These are phyloP conservation scores for Physcomitrellopsis africana DNA, from an alignment of 225 moss, liverwort and hornwort species.

Conservation along the genomic window DNA sequence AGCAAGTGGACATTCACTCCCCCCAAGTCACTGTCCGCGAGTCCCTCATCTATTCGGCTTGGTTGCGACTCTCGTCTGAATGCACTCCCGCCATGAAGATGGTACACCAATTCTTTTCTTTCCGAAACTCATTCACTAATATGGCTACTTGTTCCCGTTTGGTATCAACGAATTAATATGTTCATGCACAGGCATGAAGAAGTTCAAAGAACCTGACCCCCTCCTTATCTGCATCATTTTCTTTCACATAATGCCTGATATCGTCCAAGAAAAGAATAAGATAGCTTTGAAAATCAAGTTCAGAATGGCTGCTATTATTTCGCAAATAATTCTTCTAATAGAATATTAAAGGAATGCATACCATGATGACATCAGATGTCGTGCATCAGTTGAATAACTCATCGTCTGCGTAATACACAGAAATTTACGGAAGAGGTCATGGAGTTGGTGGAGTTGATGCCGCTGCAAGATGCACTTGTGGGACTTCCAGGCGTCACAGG, in stretches of 20 bases:
- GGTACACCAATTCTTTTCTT: constrained; percentile 16
- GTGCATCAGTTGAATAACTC: neutral
- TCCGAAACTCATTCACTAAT: neutral
- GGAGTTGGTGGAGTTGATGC: constrained; percentile 58
- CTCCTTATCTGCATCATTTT: too few relatives aligned
- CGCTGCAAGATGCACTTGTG: constrained; percentile 52
- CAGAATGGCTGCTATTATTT: too few relatives aligned
- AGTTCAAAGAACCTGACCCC: too few relatives aligned
- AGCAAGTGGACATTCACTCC: constrained; percentile 66
- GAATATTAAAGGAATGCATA: too few relatives aligned
- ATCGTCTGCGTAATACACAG: constrained; percentile 16
- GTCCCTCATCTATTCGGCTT: constrained; percentile 56
- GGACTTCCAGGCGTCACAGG: constrained; percentile 58
- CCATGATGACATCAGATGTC: neutral
- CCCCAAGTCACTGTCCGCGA: constrained; percentile 59
- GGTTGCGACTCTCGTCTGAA: constrained; percentile 46
- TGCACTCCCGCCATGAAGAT: constrained; percentile 49
- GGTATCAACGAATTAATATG: too few relatives aligned
- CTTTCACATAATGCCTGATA: too few relatives aligned
- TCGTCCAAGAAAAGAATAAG: too few relatives aligned
- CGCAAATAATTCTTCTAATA: too few relatives aligned
- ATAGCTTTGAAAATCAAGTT: too few relatives aligned
- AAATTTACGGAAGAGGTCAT: constrained; percentile 65
- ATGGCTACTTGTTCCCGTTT: too few relatives aligned
- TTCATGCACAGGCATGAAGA: too few relatives aligned